Conservation (phyloP, 169 alveolate genomes). For the Babesia sp. region DNA sequence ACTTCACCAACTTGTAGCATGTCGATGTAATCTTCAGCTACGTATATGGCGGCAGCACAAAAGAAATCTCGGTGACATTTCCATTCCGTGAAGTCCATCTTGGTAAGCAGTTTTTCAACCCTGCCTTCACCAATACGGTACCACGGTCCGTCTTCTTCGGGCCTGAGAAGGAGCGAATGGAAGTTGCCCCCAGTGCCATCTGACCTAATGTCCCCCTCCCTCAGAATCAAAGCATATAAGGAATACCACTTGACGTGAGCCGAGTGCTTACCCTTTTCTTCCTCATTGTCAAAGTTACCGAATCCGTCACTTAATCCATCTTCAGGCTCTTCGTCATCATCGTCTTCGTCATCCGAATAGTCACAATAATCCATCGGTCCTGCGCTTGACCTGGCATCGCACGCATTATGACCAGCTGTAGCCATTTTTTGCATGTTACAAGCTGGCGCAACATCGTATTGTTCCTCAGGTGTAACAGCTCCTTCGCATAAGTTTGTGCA, state of each 20-base stretch:
- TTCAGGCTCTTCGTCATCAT: constrained; percentile 28
- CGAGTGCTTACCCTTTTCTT: constrained; percentile 53
- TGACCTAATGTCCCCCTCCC: constrained; percentile 76
- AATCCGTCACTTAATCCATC: constrained; percentile 11
- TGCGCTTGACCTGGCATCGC: constrained; percentile 48
- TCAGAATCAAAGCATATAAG: constrained; percentile 74
- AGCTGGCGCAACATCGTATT: constrained; percentile 39
- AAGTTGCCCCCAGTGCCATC: constrained; percentile 57
- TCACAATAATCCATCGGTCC: constrained; percentile 17
- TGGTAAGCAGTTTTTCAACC: constrained; percentile 78
- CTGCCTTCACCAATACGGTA: constrained; percentile 82
- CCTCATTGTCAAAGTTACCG: constrained; percentile 17
- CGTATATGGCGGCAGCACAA: constrained; percentile 86
- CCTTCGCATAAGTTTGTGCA: constrained; percentile 70
- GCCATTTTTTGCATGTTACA: constrained; percentile 35
- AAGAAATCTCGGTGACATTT: constrained; percentile 88
- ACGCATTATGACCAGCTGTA: constrained; percentile 22
- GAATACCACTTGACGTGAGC: constrained; percentile 80
- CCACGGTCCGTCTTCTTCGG: constrained; percentile 91
- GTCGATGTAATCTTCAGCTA: constrained; percentile 88
- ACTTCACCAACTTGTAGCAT: constrained; percentile 81
- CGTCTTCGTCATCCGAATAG: constrained; percentile 53
- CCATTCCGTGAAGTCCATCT: constrained; percentile 88
- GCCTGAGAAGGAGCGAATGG: constrained; percentile 81
- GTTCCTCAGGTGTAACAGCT: constrained; percentile 37